Percentiles rank a stretch among this genome's conserved stretches.
Evolutionary conservation across 495 filamentous ascomycete genomes (phyloP).

Genomic region (Daldinia caldariorum): DNA sequence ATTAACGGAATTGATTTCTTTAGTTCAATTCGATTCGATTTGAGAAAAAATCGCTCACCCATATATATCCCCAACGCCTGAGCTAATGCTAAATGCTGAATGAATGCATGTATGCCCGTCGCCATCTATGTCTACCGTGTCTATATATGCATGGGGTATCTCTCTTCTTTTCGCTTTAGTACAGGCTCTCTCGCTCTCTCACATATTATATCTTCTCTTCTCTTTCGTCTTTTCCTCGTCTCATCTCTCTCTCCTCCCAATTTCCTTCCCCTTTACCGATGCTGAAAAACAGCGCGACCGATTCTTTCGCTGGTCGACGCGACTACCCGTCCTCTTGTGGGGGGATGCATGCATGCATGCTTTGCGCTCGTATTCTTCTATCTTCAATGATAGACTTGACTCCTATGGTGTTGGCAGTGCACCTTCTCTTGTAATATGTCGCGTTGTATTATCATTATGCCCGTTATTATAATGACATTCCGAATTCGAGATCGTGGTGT

Average conservation of each 20-base stretch:
- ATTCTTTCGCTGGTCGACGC: too few relatives aligned
- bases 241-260: neutral
- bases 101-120: neutral
- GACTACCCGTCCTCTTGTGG: too few relatives aligned
- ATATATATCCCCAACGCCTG: neutral
- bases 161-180: neutral
- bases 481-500: neutral
- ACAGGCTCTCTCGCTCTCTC: neutral
- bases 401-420: neutral
- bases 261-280: neutral
- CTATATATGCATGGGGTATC: constrained; percentile 2
- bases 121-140: neutral
- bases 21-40: neutral
- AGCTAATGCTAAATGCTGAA: neutral
- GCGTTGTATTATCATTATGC: neutral
- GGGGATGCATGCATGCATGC: too few relatives aligned
- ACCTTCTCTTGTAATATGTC: neutral
- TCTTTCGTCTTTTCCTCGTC: too few relatives aligned
- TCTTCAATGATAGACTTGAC: too few relatives aligned
- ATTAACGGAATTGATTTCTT: neutral
- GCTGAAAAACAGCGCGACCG: too few relatives aligned
- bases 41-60: neutral
- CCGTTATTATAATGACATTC: neutral
- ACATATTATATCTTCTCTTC: neutral
- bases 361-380: too few relatives aligned